A percentile compares a stretch with the other conserved stretches of the same genome.
These are phyloP conservation scores for Gynostemma pentaphyllum DNA, from an alignment of 306 rosid genomes.

Conservation along the genomic window DNA sequence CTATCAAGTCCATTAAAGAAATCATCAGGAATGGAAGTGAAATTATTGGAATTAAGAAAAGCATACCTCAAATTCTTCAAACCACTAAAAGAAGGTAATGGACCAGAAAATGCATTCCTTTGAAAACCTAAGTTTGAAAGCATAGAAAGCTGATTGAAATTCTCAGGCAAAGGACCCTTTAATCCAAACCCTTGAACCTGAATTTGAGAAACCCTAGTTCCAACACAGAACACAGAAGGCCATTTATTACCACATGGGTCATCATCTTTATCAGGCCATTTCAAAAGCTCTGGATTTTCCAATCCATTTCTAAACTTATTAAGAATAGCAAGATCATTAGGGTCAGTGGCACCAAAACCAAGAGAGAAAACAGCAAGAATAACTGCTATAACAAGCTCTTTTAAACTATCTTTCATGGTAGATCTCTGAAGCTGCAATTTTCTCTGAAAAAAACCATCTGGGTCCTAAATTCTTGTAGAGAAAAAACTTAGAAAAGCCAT, in stretches of 20 bases:
- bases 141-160: conserved; percentile 47
- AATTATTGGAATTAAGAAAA: conserved; percentile 52
- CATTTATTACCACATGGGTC: conserved; percentile 74
- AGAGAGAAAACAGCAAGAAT: conserved; percentile 20
- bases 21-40: conserved; percentile 61
- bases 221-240: conserved; percentile 51
- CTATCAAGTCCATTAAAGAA: conserved; percentile 49
- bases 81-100: conserved; percentile 55
- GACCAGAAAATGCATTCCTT: conserved; percentile 47
- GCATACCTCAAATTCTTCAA: conserved; percentile 33
- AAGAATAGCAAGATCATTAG: conserved; percentile 48
- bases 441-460: conserved; percentile 23
- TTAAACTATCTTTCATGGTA: conserved; percentile 23
- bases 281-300: conserved; percentile 51
- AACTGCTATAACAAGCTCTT: conserved; percentile 11
- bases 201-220: conserved; percentile 52
- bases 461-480: background rate
- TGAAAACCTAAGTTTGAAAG: conserved; percentile 75
- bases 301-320: conserved; percentile 41
- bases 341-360: conserved; percentile 37
- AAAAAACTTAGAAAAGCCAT: conserved; percentile 21
- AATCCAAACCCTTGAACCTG: conserved; percentile 54
- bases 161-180: conserved; percentile 56
- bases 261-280: conserved; percentile 48
- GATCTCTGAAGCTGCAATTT: conserved; percentile 13